phyloP scores from a whole-genome alignment of 495 filamentous ascomycete genomes.

The Rostrohypoxylon terebratum region DNA sequence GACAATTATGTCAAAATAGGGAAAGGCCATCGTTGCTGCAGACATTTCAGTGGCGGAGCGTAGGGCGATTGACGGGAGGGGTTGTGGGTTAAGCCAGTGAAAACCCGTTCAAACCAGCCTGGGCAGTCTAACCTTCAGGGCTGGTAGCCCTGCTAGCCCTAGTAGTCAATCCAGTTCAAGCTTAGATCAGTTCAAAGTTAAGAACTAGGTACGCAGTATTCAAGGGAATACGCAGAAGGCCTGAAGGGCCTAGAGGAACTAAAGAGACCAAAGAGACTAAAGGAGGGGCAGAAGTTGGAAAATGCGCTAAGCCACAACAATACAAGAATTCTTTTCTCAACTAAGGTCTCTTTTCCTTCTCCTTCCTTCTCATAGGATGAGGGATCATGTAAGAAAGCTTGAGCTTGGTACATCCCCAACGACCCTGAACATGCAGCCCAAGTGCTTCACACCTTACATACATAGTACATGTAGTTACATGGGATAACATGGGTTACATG shows the following conservation, averaged over 20 bases:
- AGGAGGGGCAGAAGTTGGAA: neutral
- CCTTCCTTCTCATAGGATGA: constrained; percentile 2
- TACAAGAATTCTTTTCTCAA: constrained; percentile 11
- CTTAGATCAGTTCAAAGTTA: no score
- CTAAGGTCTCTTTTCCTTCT: neutral
- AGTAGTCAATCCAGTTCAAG: no score
- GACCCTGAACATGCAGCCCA: constrained; percentile 16
- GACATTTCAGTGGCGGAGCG: constrained; percentile 34
- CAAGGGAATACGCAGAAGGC: no score
- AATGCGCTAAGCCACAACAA: constrained; percentile 25
- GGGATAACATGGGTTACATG: constrained; percentile 14
- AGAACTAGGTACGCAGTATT: no score
- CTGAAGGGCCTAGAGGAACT: no score
- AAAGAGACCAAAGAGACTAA: no score
- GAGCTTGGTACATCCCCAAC: neutral
- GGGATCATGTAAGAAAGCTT: neutral
- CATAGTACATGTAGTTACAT: constrained; percentile 9
- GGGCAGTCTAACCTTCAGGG: no score
- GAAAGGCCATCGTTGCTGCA: constrained; percentile 32
- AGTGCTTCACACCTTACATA: constrained; percentile 22
- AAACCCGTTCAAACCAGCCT: neutral
- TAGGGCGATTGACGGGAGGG: constrained; percentile 28
- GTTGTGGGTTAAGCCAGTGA: constrained; percentile 6
- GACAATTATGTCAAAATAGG: constrained; percentile 43
- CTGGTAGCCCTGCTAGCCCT: no score